Percentiles rank a stretch among this genome's conserved stretches.
Conservation (phyloP, 78 protist genomes). For the Creolimax fragrantissima region DNA sequence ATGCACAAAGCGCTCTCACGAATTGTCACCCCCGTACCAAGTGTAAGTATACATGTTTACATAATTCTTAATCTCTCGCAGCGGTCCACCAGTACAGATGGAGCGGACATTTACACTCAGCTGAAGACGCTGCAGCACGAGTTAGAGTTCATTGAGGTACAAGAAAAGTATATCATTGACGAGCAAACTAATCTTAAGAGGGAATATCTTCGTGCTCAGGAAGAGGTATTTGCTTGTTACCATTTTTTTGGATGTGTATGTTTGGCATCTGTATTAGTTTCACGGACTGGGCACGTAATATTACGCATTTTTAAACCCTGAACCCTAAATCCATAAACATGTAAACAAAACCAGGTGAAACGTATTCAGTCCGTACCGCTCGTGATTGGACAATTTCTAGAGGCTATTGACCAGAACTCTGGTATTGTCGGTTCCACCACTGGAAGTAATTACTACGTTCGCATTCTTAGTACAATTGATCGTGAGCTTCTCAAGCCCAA, state of each 20-base stretch:
- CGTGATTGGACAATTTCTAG: slow-evolving; percentile 96
- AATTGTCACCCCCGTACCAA: too few relatives aligned
- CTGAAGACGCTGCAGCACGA: slow-evolving; percentile 65
- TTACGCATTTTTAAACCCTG: too few relatives aligned
- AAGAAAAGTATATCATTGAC: slow-evolving; percentile 90
- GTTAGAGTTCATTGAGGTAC: slow-evolving; percentile 72
- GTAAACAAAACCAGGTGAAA: slow-evolving; percentile 79
- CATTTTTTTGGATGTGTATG: too few relatives aligned
- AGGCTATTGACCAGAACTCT: slow-evolving; percentile 88
- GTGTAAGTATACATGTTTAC: too few relatives aligned
- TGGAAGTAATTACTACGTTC: slow-evolving; percentile 86
- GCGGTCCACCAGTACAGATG: neutral
- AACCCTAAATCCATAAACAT: too few relatives aligned
- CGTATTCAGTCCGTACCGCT: slow-evolving; percentile 98
- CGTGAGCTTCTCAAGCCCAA: slow-evolving; percentile 98
- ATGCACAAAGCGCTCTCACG: too few relatives aligned
- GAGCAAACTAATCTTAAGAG: slow-evolving; percentile 84
- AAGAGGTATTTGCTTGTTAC: too few relatives aligned
- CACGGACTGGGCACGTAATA: too few relatives aligned
- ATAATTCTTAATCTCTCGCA: too few relatives aligned
- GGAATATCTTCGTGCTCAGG: slow-evolving; percentile 93
- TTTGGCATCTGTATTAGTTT: neutral
- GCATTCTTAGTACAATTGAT: slow-evolving; percentile 94
- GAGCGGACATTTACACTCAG: slow-evolving; percentile 53
- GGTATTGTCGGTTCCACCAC: slow-evolving; percentile 85